A percentile compares a stretch with the other conserved stretches of the same genome.
Conservation (phyloP, 352 stramenopile genomes). For the Phytopythium vexans region DNA sequence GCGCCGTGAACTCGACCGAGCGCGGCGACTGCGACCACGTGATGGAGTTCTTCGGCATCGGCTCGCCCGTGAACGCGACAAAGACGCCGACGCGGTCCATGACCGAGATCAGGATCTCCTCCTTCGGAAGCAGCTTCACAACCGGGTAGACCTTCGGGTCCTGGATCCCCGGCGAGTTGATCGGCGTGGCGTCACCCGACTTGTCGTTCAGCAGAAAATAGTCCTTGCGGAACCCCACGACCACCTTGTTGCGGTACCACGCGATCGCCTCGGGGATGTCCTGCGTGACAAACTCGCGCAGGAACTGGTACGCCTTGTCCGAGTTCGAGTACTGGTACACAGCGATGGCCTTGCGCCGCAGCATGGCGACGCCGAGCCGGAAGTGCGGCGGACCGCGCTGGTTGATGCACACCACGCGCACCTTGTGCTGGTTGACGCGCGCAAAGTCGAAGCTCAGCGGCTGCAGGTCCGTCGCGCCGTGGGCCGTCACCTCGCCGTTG, state of each 20-base stretch:
- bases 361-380: slow-evolving; percentile 62
- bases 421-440: slow-evolving; percentile 66
- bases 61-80: slow-evolving; percentile 75
- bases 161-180: slow-evolving; percentile 71
- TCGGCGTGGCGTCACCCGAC: slow-evolving; percentile 60
- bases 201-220: slow-evolving; percentile 86
- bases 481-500: slow-evolving; percentile 67
- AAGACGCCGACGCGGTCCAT: slow-evolving; percentile 85
- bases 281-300: slow-evolving; percentile 74
- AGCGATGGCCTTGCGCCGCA: slow-evolving; percentile 59
- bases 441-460: slow-evolving; percentile 78
- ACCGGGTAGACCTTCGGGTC: slow-evolving; percentile 64
- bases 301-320: slow-evolving; percentile 76
- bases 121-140: slow-evolving; percentile 81
- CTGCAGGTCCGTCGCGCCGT: slow-evolving; percentile 79
- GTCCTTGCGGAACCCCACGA: slow-evolving; percentile 70
- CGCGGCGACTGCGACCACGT: slow-evolving; percentile 75
- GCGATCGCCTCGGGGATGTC: slow-evolving; percentile 74
- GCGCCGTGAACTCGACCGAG: slow-evolving; percentile 73
- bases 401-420: slow-evolving; percentile 77
- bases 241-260: slow-evolving; percentile 89
- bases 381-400: slow-evolving; percentile 83
- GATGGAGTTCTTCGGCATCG: slow-evolving; percentile 77
- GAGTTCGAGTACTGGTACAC: slow-evolving; percentile 84
- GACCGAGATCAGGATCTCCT: slow-evolving; percentile 78